Evolutionary conservation across 1,139 yeast genomes (phyloP), one percentile per base, ranked within the genome.

Genomic region (Blastobotrys capitulatus): DNA sequence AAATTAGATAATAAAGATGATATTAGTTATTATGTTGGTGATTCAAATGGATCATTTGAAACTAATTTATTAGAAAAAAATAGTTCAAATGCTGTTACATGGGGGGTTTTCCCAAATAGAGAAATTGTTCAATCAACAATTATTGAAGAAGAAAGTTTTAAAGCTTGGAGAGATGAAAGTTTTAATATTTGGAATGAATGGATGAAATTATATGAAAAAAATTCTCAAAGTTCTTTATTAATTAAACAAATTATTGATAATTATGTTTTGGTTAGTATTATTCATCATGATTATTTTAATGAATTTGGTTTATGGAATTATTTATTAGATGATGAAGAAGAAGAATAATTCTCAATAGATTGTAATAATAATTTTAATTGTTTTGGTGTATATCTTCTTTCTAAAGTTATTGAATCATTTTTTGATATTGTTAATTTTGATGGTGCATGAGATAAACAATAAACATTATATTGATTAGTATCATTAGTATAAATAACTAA

Each of bases 91-190:
- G 96, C 94, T 22, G 94, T 92, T 9, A 92, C 97, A 0, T 92
- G 97, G 97, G 97, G 97, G 51, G 95, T 86, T 2, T 89, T 90
- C 72, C 95, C 95, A 1, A 84, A 83, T 67, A 78, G 86, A 57
- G 95, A 87, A 63, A 82, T 87, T 44, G 77, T 86, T 31, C 96
- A 88, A 65, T 86, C 96, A 1, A 89, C 97, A 0, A 83, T 88
- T 51, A 82, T 89, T 48, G 96, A 88, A 61, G 83, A 79, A 57
- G 95, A 88, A 59, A 86, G 96, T 2, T 89, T 89, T 70, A 77
- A 78, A 57, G 95, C 96, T 1, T 89, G 97, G 97, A 79, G 83
- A 56, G 96, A 90, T 61, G 98, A 92, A 65, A 95, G 96, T 0
- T 92, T 89, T 67, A 77, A 80, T 54, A 83, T 92, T 54, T 87